A percentile compares a stretch with the other conserved stretches of the same genome.
Evolutionary conservation across 148 eudicot species (phyloP).

Genomic region (Spergularia bocconei): DNA sequence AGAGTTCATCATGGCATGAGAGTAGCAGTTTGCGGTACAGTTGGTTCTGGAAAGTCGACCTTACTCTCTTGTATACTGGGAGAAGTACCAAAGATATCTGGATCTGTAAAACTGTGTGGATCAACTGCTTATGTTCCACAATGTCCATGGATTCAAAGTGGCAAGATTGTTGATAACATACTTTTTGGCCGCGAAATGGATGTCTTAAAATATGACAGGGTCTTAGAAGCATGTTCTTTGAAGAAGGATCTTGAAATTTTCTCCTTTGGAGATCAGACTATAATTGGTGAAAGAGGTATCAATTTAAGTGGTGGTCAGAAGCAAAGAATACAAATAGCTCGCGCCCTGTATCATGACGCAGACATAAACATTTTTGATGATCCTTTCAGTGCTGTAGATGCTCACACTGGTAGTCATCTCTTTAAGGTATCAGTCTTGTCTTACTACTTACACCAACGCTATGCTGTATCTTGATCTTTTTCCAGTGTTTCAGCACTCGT

Average conservation of each 20-base stretch:
- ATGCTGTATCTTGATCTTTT: too few relatives aligned
- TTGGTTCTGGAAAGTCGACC: slow-evolving; percentile 59
- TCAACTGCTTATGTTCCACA: slow-evolving; percentile 55
- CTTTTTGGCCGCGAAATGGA: slow-evolving; percentile 50
- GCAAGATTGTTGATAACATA: slow-evolving; percentile 47
- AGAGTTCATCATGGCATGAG: slow-evolving; percentile 30
- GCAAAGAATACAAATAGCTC: slow-evolving; percentile 59
- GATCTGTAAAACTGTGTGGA: slow-evolving; percentile 39
- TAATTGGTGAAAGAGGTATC: slow-evolving; percentile 59
- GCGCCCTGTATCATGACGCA: slow-evolving; percentile 54
- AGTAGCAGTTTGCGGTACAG: slow-evolving; percentile 42
- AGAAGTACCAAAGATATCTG: slow-evolving; percentile 46
- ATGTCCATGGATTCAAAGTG: slow-evolving; percentile 57
- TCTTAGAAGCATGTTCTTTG: slow-evolving; percentile 52
- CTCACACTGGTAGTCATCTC: slow-evolving; percentile 64
- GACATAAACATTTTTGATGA: slow-evolving; percentile 57
- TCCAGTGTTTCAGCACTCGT: too few relatives aligned
- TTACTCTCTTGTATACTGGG: slow-evolving; percentile 47
- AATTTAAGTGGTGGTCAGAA: slow-evolving; percentile 66
- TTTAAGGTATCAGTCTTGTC: slow-evolving; percentile 39
- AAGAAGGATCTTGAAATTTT: slow-evolving; percentile 48
- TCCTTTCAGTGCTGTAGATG: slow-evolving; percentile 68
- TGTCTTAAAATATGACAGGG: slow-evolving; percentile 37
- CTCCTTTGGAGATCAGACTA: slow-evolving; percentile 46
- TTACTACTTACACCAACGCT: background rate